Evolutionary conservation across 2,329 filamentous ascomycete species (phyloP).

Genomic region (Sphaerulina populicola): DNA sequence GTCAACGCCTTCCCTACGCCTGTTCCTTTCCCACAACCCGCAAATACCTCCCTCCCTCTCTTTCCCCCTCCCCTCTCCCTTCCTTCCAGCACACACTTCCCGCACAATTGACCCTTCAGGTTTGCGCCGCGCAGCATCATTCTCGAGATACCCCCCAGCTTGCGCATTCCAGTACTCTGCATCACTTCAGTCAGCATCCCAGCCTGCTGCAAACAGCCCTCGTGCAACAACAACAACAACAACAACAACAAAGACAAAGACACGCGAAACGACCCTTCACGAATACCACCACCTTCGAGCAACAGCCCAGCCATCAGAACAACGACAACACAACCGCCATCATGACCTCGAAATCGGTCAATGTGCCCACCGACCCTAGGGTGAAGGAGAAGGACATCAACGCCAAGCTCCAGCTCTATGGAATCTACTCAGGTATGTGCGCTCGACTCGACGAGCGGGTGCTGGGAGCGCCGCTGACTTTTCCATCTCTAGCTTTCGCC

Average conservation of each 20-base stretch:
- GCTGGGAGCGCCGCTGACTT: slow-evolving; percentile 2
- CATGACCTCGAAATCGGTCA: slow-evolving; percentile 46
- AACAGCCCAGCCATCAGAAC: neutral
- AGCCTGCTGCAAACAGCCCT: slow-evolving; percentile 5
- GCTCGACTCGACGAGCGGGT: neutral
- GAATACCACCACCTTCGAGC: neutral
- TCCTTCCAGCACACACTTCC: neutral
- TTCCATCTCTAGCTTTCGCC: slow-evolving; percentile 57
- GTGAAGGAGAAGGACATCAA: slow-evolving; percentile 80
- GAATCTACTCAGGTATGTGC: slow-evolving; percentile 54
- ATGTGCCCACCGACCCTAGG: slow-evolving; percentile 64
- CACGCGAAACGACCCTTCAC: neutral
- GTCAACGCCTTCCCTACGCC: too few species aligned
- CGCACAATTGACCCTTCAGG: slow-evolving; percentile 1
- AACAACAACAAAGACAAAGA: too few species aligned
- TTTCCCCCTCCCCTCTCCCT: neutral
- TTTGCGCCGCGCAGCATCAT: slow-evolving; percentile 8
- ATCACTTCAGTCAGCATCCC: slow-evolving; percentile 6
- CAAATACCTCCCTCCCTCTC: neutral
- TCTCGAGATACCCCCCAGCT: slow-evolving; percentile 6
- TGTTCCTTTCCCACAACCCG: neutral
- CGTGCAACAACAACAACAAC: slow-evolving; percentile 6
- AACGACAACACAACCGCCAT: slow-evolving; percentile 14
- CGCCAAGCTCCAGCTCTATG: slow-evolving; percentile 88
- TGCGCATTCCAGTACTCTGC: slow-evolving; percentile 5